Base-by-base conservation (phyloP, 768 basidiomycete genomes). In the Boletales sp. region DNA sequence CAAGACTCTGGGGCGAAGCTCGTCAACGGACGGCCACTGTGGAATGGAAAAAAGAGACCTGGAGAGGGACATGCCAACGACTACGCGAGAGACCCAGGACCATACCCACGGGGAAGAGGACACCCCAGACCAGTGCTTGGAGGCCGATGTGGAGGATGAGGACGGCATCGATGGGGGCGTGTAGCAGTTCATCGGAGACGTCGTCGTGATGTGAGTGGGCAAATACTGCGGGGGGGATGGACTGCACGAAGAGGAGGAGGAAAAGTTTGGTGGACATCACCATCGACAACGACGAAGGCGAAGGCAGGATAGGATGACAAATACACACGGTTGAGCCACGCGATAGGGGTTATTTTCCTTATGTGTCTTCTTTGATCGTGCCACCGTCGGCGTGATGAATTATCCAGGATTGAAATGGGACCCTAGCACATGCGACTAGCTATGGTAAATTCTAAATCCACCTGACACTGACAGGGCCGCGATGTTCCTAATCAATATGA, bases 31-130 rank as follows among this genome's bases (percentile, higher is more conserved):
- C 11, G 32, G 2, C 11, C 12, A 34, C 10, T n/a, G 21, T 5
- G 13, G 8, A 31, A 34, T 35, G 12, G 2, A 14, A 36, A 5
- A 7, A 43, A 43, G 32, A 40, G 27, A 55, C 88, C 71, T 95
- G 94, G 5, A 93, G 65, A 6, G 94, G 93, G 39, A 94, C 91
- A 66, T 97, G 94, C 84, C 88, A 94, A 60, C 83, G 79, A 66
- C 91, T 94, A 51, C 83, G 76, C n/a, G 81, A 70, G 14, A 90
- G 70, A 15, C 86, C 86, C 5, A 89, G 68, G 0, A 89, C 83
- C 86, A 88, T 87, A 27, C 85, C 94, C 8, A 84, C 74, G 0
- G 94, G 94, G 61, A 95, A 97, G 30, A 93, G 62, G 3, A 95
- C 59, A 4, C 90, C 91, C 94, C 94, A 95, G 5, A 89, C 82